Base-by-base conservation (phyloP, 257 asterid genomes). In the Anisodus tanguticus region DNA sequence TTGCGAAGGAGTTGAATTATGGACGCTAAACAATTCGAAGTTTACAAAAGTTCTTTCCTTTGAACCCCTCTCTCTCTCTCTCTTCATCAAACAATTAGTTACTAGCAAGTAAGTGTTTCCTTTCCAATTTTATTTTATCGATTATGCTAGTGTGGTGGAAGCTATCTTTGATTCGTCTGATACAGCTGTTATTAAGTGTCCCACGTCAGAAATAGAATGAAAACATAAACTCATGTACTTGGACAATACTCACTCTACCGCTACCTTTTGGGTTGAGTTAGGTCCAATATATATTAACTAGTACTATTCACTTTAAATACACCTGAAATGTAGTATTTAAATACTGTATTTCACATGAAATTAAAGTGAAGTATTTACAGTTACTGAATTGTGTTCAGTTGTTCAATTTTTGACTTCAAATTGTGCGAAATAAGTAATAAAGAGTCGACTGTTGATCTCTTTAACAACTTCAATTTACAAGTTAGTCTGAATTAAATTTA, bases 1-100 rank as follows among this genome's bases (percentile, higher is more conserved):
- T 74, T 49, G 81, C 22, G 22, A 3, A 74, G 67, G 78, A 59
- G 13, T n/a, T 66, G 72, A 26, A 54, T 16, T 80, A 95, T 95
- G 98, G 97, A 92, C 89, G 91, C 89, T 19, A 89, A 92, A 82
- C 96, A 93, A 86, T 89, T 84, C 43, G 89, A 91, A 37, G 87
- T 89, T 80, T 90, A 86, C 64, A 93, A 89, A 89, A 88, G 90
- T 87, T 94, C 96, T 81, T 81, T 81, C 77, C 71, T 81, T 63
- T 81, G 84, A 81, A 81, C 59, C 60, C 26, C 26, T 22, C 26
- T 22, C 26, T 22, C 26, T 22, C 26, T 22, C 47, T 15, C 51
- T 43, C 3, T 47, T 17, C 72, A 12, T 72, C 60, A 3, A 45
- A 10, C 59, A 45, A 6, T 49, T 41, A 3, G 5, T 41, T 6